Evolutionary conservation across 2,329 filamentous ascomycete genomes (phyloP).

Genomic region (Xenosphaeropsis pyriputrescens): DNA sequence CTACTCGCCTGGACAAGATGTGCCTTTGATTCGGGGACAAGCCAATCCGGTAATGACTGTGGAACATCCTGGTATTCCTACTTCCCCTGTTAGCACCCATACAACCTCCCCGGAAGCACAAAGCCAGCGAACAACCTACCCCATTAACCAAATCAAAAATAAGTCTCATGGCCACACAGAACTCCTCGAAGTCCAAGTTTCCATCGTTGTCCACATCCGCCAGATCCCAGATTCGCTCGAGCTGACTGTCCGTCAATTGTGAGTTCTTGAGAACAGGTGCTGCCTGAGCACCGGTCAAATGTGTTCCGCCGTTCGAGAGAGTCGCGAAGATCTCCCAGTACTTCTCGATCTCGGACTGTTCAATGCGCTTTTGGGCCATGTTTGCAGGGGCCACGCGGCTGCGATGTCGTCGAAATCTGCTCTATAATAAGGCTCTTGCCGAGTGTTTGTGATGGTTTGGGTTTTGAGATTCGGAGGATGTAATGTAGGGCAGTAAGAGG

Average conservation of each 20-base stretch:
- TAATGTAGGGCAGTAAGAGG: too few species aligned
- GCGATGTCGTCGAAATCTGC: too few species aligned
- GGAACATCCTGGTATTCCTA: conserved; percentile 91
- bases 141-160: conserved; percentile 97
- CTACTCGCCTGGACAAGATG: conserved; percentile 75
- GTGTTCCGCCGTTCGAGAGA: conserved; percentile 45
- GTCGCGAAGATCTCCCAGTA: conserved; percentile 72
- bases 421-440: too few species aligned
- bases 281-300: conserved; percentile 54
- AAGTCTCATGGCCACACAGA: conserved; percentile 95
- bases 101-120: too few species aligned
- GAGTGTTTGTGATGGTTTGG: too few species aligned
- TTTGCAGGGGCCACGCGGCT: conserved; percentile 3
- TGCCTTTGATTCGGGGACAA: conserved; percentile 88
- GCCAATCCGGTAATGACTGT: conserved; percentile 75
- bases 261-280: conserved; percentile 62
- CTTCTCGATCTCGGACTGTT: conserved; percentile 61
- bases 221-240: conserved; percentile 96
- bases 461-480: too few species aligned
- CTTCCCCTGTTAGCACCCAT: neutral
- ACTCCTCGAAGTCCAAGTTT: conserved; percentile 97
- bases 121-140: conserved; percentile 25
- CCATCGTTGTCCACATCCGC: conserved; percentile 96
- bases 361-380: conserved; percentile 37
- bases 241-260: conserved; percentile 61